phyloP scores from a whole-genome alignment of 1,284 basidiomycete species.

The Puccinia horiana region DNA sequence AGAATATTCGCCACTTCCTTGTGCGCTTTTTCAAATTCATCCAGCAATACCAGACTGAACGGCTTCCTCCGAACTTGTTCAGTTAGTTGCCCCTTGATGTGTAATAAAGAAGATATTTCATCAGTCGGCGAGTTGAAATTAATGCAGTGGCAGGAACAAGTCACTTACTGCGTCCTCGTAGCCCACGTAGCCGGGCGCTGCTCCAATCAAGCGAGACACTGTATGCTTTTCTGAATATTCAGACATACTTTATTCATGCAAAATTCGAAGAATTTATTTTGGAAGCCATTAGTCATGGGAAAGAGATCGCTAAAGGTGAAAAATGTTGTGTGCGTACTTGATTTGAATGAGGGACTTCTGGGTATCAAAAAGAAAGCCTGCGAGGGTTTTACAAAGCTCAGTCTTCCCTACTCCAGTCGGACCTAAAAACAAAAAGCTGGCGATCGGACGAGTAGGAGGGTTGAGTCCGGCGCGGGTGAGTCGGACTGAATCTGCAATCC shows the following conservation, averaged over 20 bases:
- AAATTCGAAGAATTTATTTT: neutral
- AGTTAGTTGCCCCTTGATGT: slow-evolving; percentile 68
- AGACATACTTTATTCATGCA: slow-evolving; percentile 10
- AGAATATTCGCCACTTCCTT: slow-evolving; percentile 84
- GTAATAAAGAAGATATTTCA: neutral
- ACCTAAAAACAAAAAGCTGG: slow-evolving; percentile 85
- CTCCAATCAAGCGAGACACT: slow-evolving; percentile 83
- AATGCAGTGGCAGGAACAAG: neutral
- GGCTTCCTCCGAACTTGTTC: slow-evolving; percentile 82
- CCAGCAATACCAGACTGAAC: slow-evolving; percentile 77
- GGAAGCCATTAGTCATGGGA: neutral
- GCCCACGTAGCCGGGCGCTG: slow-evolving; percentile 69
- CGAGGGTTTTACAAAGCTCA: slow-evolving; percentile 81
- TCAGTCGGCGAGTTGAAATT: neutral
- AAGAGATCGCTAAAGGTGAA: slow-evolving; percentile 60
- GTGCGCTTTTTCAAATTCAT: slow-evolving; percentile 83
- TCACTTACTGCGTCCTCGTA: slow-evolving; percentile 57
- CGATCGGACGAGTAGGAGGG: slow-evolving; percentile 79
- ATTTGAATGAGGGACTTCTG: slow-evolving; percentile 71
- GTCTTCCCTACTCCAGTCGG: slow-evolving; percentile 87
- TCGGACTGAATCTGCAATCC: slow-evolving; percentile 76
- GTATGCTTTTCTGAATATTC: slow-evolving; percentile 85
- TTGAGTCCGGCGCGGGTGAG: slow-evolving; percentile 87
- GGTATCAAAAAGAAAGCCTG: slow-evolving; percentile 82
- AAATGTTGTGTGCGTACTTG: slow-evolving; percentile 33